phyloP scores from a whole-genome alignment of 164 flowering plant genomes.

The Aristolochia fimbriata region DNA sequence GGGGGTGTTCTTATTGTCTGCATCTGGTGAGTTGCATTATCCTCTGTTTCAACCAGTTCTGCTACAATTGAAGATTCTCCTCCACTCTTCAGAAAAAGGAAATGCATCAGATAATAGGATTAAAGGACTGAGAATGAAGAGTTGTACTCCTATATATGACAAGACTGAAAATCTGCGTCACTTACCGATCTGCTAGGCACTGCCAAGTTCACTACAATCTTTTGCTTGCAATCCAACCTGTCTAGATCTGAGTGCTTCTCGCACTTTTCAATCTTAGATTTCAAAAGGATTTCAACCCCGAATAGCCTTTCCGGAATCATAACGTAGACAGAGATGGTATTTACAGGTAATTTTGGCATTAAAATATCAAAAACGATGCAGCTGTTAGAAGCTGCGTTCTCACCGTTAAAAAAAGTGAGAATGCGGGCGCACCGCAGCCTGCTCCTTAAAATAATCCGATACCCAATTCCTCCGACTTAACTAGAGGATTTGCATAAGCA shows the following conservation, averaged over 20 bases:
- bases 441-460: too few relatives aligned
- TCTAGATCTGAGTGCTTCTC: slow-evolving; percentile 46
- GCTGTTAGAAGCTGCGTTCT: too few relatives aligned
- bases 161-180: not conserved
- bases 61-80: slow-evolving; percentile 87
- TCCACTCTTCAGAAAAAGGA: slow-evolving; percentile 40
- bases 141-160: not conserved
- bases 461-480: too few relatives aligned
- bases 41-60: slow-evolving; percentile 80
- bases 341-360: too few relatives aligned
- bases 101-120: not conserved
- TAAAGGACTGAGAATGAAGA: not conserved
- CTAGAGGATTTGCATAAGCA: too few relatives aligned
- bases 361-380: too few relatives aligned
- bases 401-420: too few relatives aligned
- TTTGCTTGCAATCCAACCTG: slow-evolving; percentile 51
- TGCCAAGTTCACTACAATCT: slow-evolving; percentile 72
- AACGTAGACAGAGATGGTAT: slow-evolving; percentile 5
- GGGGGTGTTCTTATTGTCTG: slow-evolving; percentile 73
- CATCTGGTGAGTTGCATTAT: slow-evolving; percentile 57
- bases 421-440: too few relatives aligned
- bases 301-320: slow-evolving; percentile 1
- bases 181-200: slow-evolving; percentile 78
- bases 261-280: slow-evolving; percentile 82
- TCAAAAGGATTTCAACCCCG: slow-evolving; percentile 63